Evolutionary conservation across 805 yeast species (phyloP), one percentile per base, ranked within the genome.

Genomic region (Candida morakotiae): DNA sequence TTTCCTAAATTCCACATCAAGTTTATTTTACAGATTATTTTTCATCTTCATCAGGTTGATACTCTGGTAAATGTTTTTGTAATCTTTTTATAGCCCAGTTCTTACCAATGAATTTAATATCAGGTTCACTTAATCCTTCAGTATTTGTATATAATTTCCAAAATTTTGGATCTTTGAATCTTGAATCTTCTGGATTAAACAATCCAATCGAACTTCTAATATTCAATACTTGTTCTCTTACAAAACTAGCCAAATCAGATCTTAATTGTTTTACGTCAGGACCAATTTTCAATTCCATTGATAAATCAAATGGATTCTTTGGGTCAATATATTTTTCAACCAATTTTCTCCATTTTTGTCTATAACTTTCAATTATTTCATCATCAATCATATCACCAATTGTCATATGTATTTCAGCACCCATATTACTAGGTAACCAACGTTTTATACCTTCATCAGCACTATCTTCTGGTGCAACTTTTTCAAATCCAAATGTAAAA

Each of bases 401-500:
- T 19, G 76, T 69, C 11, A 88, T 79, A 22, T 71, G 75, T 16
- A 89, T 70, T 36, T 79, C 81, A 0, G 83, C 72, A 2, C 91
- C 87, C 31, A 79, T 57, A 40, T 80, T 80, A 30, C 74, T 64
- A 1, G 89, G 87, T 8, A 81, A 47, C 56, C 73, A 71, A 36
- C 83, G 64, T 37, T 76, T 74, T 45, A 80, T 51, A n/a, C 79
- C 63, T 13, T 69, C 59, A 15, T 69, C 77, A 5, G 80, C 75
- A 17, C 75, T 64, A 38, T 70, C 75, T 59, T 91, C 98, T 0
- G 97, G 95, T 9, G 83, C 81, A 18, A 89, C 75, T 52, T 82
- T 78, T 55, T 91, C 96, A 51, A 91, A 84, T 0, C 98, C 98
- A 34, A 79, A 74, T 4, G 86, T 67, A 52, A 81, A 91, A 13